Evolutionary conservation across 805 yeast genomes (phyloP), one percentile per base, ranked within the genome.

Genomic region (Cyberlindnera nakhonratchasimensis): DNA sequence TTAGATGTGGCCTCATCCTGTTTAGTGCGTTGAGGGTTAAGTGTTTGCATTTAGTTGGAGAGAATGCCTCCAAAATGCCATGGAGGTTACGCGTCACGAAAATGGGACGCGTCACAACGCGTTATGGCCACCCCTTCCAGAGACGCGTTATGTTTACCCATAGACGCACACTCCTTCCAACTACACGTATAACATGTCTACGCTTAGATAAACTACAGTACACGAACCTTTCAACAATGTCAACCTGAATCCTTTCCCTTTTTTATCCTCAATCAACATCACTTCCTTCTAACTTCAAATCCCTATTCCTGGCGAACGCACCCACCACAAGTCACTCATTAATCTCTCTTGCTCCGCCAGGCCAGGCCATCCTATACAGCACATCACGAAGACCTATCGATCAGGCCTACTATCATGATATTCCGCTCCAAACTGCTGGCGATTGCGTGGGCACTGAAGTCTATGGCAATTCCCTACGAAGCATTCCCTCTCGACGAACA

Each of bases 401-500:
- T 25, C 6, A 19, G 12, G 36, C n/a, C n/a, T n/a, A n/a, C n/a
- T n/a, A 24, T 24, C 6, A 38, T 32, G 36, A 31, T 38, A 20
- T 30, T 20, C 26, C 28, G 21, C 8, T 29, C 34, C 5, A 11
- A 26, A 17, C 26, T 38, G 14, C 28, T 39, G 30, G 32, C 37
- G 16, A 34, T 46, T 11, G 40, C 34, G 22, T 12, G 35, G 20
- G 43, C 42, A 19, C 24, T 32, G 13, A 21, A 34, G 14, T 31
- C 36, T 12, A 24, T 29, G 76, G 79, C 11, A 65, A 74, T 28
- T 20, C 80, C 86, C 6, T 68, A 71, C 39, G 69, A 74, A 29
- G 86, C 85, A 34, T 86, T 82, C 69, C 90, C 96, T n/a, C 78
- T 89, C 58, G 65, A 74, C 50, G 79, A 80, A 58, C 99, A 91